Base-by-base conservation (phyloP, 805 yeast species). In the Helenozyma rhizophorensis region DNA sequence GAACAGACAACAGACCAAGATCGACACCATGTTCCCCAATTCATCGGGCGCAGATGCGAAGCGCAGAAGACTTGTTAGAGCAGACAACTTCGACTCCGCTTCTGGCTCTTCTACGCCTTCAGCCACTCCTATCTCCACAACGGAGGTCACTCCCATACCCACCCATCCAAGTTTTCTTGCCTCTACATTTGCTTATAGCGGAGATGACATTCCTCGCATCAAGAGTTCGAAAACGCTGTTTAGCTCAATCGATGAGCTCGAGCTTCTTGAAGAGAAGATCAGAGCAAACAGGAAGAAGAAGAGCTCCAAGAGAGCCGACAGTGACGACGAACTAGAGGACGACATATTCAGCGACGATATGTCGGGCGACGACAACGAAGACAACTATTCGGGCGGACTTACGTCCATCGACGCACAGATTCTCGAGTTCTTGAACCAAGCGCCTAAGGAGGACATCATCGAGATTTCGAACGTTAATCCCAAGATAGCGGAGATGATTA, bases 391-490 rank as follows among this genome's bases (percentile, higher is more conserved):
- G 26, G 59, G 43, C n/a, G 70, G 72, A 1, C 41, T 63, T 21
- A 66, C 72, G 3, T 50, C 66, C 4, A 78, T 82, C 42, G 89
- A 82, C 48, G 67, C 67, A 11, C 78, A 85, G 38, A 75, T 87
- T 16, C 60, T 89, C 28, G 74, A 78, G 27, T 88, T 93, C 47
- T 67, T 90, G 42, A 93, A 93, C 57, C 73, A 76, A 9, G 90
- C 95, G 1, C 74, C 83, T 11, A 67, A 65, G 2, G 75, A 78
- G 35, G 96, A 89, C 53, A 64, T 93, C 27, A 74, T 82, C 9
- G 97, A 90, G 60, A 76, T 89, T 21, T 77, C 93, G 6, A 78
- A 78, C 18, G 78, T 87, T 30, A 65, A 77, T 1, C 79, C 84
- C 9, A 74, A 70, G 7, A 66, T 76, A 18, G 96, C 95, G 0